Base-by-base conservation (phyloP, 352 stramenopile species). In the Pythium sukuiense region DNA sequence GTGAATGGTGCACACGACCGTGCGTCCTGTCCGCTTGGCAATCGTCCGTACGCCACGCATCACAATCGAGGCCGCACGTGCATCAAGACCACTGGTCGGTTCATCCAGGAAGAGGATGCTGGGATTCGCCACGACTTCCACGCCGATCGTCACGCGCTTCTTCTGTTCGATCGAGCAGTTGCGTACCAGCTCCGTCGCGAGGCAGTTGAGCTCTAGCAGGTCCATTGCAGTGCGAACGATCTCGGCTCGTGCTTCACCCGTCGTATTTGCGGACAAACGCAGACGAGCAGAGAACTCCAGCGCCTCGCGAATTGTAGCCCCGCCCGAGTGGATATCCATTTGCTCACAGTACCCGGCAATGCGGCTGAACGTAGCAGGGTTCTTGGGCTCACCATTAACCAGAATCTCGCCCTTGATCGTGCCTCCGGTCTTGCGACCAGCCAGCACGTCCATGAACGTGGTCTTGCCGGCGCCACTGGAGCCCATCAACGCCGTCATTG, bases 71-170 rank as follows among this genome's bases (percentile, higher is more conserved):
- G 90, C 92, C 32, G 92, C 84, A 12, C 84, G 85, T 0, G 85
- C 78, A 67, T 98, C 93, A 13, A 98, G 66, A 32, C 89, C 88
- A 71, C 74, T 90, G 0, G 91, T 98, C 1, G 92, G 92, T 69
- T 98, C 95, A 63, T 98, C 93, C 26, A 99, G 66, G 69, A 99
- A 97, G 52, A 99, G 60, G 45, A 98, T 76, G 66, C 93, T 93
- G n/a, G 95, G 95, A 71, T 98, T 97, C 7, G 88, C 69, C 13
- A 97, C 93, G 29, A 99, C 78, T 71, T 99, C 91, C 2, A 96
- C 83, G 48, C 83, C 95, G 61, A 98, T 97, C 9, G 91, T 93
- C 43, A 98, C 74, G n/a, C 93, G 79, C 75, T 98, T 98, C 69
- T 92, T 89, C 67, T 98, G 89, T 69, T 97, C 93, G 45, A 97